Percentiles rank a stretch among this genome's conserved stretches.
Conservation (phyloP, 257 asterid genomes). For the Eustoma russellianum region DNA sequence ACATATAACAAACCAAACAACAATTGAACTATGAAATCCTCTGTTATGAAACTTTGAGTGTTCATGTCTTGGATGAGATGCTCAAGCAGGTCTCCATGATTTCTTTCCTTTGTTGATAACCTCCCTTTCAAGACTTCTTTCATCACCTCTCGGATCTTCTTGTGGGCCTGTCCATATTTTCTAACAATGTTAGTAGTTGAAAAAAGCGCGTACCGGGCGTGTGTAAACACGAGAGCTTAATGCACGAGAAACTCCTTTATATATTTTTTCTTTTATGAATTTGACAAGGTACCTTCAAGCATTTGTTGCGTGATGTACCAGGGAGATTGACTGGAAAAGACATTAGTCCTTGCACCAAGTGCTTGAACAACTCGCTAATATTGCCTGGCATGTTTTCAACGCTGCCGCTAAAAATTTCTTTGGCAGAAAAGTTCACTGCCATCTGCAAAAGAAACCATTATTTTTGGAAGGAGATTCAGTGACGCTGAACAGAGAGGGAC, state of each 20-base stretch:
- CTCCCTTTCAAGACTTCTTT: constrained; percentile 45
- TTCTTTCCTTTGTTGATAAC: constrained; percentile 28
- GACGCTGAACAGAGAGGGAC: too few relatives aligned
- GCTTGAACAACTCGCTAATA: constrained; percentile 64
- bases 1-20: constrained; percentile 70
- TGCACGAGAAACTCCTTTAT: too few relatives aligned
- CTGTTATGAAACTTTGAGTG: constrained; percentile 41
- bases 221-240: too few relatives aligned
- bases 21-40: constrained; percentile 65
- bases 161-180: constrained; percentile 36
- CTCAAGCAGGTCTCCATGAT: constrained; percentile 50
- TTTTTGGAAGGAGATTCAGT: too few relatives aligned
- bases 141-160: constrained; percentile 59
- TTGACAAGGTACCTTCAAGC: constrained; percentile 29
- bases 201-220: too few relatives aligned
- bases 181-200: too few relatives aligned
- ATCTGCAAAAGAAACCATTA: constrained; percentile 32
- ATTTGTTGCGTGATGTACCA: constrained; percentile 67
- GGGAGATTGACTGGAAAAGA: constrained; percentile 74
- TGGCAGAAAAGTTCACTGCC: constrained; percentile 60
- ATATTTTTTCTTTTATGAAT: too few relatives aligned
- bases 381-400: constrained; percentile 47
- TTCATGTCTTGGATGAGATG: constrained; percentile 57
- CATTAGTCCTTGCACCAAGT: constrained; percentile 64
- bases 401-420: constrained; percentile 59